Percentiles rank a stretch among this genome's conserved stretches.
Evolutionary conservation across 2,329 filamentous ascomycete species (phyloP).

Genomic region (Trichoderma simmonsii): DNA sequence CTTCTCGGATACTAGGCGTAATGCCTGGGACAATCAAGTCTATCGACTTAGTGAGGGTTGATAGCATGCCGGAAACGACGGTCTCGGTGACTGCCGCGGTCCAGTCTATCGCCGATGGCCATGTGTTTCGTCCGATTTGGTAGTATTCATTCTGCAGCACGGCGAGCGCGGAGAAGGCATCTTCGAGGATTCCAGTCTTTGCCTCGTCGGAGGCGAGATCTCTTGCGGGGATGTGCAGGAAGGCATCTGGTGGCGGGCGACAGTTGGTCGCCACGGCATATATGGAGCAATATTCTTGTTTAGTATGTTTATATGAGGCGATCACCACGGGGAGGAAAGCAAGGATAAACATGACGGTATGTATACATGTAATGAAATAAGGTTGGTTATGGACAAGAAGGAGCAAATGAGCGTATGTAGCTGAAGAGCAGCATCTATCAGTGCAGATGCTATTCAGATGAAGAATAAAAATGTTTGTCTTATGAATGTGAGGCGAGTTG

Average conservation of each 20-base stretch:
- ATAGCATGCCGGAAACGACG: conserved; percentile 69
- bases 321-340: background rate
- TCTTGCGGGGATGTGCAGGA: background rate
- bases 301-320: background rate
- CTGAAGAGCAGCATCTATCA: background rate
- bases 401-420: background rate
- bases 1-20: conserved; percentile 41
- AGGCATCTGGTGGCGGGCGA: background rate
- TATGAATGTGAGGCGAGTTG: background rate
- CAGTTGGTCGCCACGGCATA: background rate
- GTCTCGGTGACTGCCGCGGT: conserved; percentile 83
- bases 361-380: background rate
- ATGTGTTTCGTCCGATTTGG: conserved; percentile 71
- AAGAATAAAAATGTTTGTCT: background rate
- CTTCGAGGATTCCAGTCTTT: conserved; percentile 36
- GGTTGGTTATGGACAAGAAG: background rate
- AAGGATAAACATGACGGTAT: background rate
- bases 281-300: conserved; percentile 1
- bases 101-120: conserved; percentile 89
- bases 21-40: conserved; percentile 35
- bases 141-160: conserved; percentile 80
- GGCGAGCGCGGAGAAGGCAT: conserved; percentile 62
- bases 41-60: conserved; percentile 64
- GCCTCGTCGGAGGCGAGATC: background rate
- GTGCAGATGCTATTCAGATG: background rate